A percentile compares a stretch with the other conserved stretches of the same genome.
These are phyloP conservation scores for Vaccinium vitisidaea DNA, from an alignment of 148 eudicot genomes.

Conservation along the genomic window DNA sequence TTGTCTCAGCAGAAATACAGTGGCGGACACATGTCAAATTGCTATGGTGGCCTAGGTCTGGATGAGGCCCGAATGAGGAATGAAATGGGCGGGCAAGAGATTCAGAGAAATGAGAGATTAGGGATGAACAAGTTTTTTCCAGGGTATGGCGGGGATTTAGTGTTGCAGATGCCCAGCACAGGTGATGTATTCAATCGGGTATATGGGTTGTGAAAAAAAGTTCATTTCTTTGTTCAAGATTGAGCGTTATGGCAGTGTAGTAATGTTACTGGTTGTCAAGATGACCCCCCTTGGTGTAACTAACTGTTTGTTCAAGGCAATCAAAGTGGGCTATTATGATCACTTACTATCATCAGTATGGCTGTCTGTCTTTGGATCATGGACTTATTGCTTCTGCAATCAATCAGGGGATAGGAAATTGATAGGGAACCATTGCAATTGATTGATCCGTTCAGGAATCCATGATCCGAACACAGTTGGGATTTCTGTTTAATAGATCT, in stretches of 20 bases:
- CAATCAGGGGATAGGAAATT: background rate
- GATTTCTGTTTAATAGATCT: background rate
- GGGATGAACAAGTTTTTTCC: constrained; percentile 61
- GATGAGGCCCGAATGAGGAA: constrained; percentile 39
- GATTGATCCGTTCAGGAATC: background rate
- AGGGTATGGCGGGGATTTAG: constrained; percentile 62
- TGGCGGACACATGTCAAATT: constrained; percentile 33
- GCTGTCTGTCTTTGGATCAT: background rate
- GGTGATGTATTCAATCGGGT: constrained; percentile 67
- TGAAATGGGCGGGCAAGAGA: constrained; percentile 50
- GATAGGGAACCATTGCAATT: background rate
- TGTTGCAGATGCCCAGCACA: constrained; percentile 62
- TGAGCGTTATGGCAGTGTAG: background rate
- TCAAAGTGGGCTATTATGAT: constrained; percentile 2
- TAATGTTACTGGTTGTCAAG: constrained; percentile 6
- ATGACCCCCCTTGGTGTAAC: background rate
- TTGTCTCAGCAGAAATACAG: constrained; percentile 37
- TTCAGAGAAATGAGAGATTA: constrained; percentile 59
- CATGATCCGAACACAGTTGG: background rate
- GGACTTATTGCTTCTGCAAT: background rate
- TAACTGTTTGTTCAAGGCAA: constrained; percentile 1
- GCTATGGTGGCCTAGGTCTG: constrained; percentile 33
- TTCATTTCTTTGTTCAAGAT: background rate
- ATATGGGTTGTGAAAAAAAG: constrained; percentile 63
- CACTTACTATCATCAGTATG: background rate